These are phyloP conservation scores for Scedosporium minutisporum DNA, from an alignment of 2,329 filamentous ascomycete genomes.

Conservation along the genomic window DNA sequence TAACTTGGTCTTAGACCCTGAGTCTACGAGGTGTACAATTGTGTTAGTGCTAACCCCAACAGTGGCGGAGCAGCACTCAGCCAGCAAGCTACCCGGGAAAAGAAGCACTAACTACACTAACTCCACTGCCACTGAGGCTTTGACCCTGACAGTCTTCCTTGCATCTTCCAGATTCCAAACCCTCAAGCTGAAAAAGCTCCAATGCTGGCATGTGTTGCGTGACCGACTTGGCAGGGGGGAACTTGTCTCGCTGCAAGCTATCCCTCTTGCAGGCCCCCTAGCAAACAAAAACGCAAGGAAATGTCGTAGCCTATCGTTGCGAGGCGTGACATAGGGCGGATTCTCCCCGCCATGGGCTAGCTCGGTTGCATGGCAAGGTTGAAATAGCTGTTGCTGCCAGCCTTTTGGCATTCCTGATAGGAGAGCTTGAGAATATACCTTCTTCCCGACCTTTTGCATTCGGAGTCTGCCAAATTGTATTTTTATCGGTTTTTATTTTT, in stretches of 20 bases:
- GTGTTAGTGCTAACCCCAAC: too few relatives aligned
- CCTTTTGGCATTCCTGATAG: background rate
- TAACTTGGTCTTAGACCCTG: too few relatives aligned
- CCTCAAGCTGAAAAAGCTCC: background rate
- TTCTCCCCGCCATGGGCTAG: background rate
- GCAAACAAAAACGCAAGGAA: background rate
- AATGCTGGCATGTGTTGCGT: background rate
- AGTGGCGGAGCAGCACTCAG: too few relatives aligned
- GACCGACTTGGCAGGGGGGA: too few relatives aligned
- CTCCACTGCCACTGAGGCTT: too few relatives aligned
- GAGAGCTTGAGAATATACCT: background rate
- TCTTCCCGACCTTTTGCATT: background rate
- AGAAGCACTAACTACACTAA: too few relatives aligned
- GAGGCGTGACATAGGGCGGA: slow-evolving; percentile 4
- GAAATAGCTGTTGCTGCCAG: background rate
- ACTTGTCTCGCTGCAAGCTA: background rate
- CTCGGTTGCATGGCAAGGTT: background rate
- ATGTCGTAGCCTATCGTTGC: slow-evolving; percentile 2
- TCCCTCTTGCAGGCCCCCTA: background rate
- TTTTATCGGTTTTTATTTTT: too few relatives aligned
- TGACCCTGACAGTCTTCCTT: too few relatives aligned
- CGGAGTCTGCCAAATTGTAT: background rate
- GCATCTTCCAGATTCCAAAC: too few relatives aligned
- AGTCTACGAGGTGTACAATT: too few relatives aligned
- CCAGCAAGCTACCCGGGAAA: too few relatives aligned